These are phyloP conservation scores for Colletotrichum navitas DNA, from an alignment of 2,329 filamentous ascomycete genomes.

Conservation along the genomic window DNA sequence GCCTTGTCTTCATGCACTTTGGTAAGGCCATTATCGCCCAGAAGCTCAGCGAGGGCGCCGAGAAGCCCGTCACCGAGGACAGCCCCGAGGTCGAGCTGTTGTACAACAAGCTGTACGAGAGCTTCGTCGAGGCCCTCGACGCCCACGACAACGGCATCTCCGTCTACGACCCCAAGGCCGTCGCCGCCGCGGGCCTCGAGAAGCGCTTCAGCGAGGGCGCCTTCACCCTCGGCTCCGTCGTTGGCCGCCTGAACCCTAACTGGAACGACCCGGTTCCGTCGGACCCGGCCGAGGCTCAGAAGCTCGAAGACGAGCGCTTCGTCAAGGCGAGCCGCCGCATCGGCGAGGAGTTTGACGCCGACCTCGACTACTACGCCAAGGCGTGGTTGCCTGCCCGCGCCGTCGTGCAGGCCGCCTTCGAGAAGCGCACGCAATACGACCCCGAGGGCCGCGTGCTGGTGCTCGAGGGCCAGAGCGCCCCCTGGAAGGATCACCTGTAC, in stretches of 20 bases:
- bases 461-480: conserved; percentile 80
- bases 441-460: conserved; percentile 84
- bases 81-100: conserved; percentile 78
- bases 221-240: conserved; percentile 87
- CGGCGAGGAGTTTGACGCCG: conserved; percentile 87
- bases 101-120: conserved; percentile 90
- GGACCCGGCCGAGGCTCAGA: conserved; percentile 72
- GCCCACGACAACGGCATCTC: conserved; percentile 97
- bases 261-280: conserved; percentile 76
- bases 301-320: conserved; percentile 86
- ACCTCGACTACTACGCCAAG: conserved; percentile 79
- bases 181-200: conserved; percentile 78
- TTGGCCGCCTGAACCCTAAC: conserved; percentile 82
- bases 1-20: conserved; percentile 96
- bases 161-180: conserved; percentile 78
- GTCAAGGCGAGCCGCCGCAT: conserved; percentile 82
- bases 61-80: conserved; percentile 64
- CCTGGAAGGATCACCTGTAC: conserved; percentile 98
- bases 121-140: conserved; percentile 95
- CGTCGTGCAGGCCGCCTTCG: conserved; percentile 82
- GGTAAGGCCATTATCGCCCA: conserved; percentile 84
- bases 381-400: conserved; percentile 91
- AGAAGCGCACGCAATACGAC: conserved; percentile 75
- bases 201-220: conserved; percentile 87
- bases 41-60: conserved; percentile 61